Evolutionary conservation across 2,329 filamentous ascomycete genomes (phyloP), one percentile per base, ranked within the genome.

Genomic region (Fusarium nygamai): DNA sequence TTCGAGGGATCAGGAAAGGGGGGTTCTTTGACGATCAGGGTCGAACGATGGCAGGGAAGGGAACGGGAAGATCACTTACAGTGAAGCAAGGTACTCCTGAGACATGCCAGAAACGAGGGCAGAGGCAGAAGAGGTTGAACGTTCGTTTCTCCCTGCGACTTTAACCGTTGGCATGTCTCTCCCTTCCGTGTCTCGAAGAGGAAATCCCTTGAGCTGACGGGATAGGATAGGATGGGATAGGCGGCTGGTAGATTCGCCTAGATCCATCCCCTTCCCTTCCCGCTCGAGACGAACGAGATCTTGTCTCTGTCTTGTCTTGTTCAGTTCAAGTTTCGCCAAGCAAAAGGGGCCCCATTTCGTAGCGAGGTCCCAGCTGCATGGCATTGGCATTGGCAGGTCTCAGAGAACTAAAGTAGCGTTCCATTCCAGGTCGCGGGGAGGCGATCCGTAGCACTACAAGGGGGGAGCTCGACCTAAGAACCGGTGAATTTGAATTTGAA

Each of bases 341-440:
- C 53, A 59, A 59, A 60, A 46, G 50, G 70, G 38, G 6, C 19
- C 44, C 58, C 31, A 27, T 41, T 41, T 41, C 16, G n/a, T 60
- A 60, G 36, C 29, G 36, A 43, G 51, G 47, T 69, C 59, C 63
- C 60, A 64, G n/a, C 54, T 61, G 43, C 67, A 47, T 71, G 67
- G 44, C 51, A 51, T 34, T 51, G 48, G 29, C 48, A 56, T 46
- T 70, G 64, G 44, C 44, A 56, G 24, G 34, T 54, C 34, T 54
- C 50, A 53, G 50, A 53, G 50, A 36, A 50, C 53, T 57, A 62
- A 48, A 19, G 48, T 73, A 70, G 72, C 58, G 61, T 65, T 11
- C 27, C 69, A 75, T 74, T 73, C 72, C 65, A 75, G 47, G 48
- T 19, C 41, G 51, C 58, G 72, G 69, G 72, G 72, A 75, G 39